Evolutionary conservation across 139 green algal species (phyloP).

Genomic region (Micractinium conductrix): DNA sequence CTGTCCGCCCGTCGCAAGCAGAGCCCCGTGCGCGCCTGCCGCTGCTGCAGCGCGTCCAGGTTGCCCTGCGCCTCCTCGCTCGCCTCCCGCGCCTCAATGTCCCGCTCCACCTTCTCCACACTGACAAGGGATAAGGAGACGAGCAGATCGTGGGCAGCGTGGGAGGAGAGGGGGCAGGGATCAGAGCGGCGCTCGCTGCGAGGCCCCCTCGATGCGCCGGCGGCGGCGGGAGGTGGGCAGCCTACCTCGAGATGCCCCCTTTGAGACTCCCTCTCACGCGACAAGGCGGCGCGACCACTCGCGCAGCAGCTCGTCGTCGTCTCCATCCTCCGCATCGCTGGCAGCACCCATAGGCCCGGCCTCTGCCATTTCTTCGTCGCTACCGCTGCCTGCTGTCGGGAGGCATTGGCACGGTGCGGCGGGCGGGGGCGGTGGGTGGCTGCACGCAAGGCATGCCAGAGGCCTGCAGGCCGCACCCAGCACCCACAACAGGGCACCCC

Average conservation of each 20-base stretch:
- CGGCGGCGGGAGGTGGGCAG: too few relatives aligned
- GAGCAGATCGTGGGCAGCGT: too few relatives aligned
- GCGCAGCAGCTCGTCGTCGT: slow-evolving; percentile 29
- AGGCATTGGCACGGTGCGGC: too few relatives aligned
- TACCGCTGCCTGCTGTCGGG: background rate
- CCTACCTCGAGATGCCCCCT: too few relatives aligned
- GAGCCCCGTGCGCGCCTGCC: slow-evolving; percentile 28
- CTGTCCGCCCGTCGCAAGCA: too few relatives aligned
- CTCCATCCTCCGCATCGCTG: slow-evolving; percentile 6
- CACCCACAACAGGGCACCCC: background rate
- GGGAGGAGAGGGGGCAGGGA: too few relatives aligned
- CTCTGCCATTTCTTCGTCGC: slow-evolving; percentile 23
- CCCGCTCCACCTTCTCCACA: slow-evolving; percentile 28
- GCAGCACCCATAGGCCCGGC: background rate
- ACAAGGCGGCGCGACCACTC: slow-evolving; percentile 34
- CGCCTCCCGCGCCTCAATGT: slow-evolving; percentile 6
- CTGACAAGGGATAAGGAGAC: too few relatives aligned
- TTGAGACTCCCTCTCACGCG: slow-evolving; percentile 3
- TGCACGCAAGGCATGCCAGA: background rate
- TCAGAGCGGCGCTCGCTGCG: too few relatives aligned
- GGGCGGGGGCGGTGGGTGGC: too few relatives aligned
- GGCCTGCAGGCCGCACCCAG: background rate
- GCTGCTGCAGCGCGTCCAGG: slow-evolving; percentile 29
- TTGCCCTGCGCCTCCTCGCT: background rate
- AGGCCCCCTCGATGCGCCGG: too few relatives aligned